phyloP scores from a whole-genome alignment of 257 asterid species.

The Solanum phureja region DNA sequence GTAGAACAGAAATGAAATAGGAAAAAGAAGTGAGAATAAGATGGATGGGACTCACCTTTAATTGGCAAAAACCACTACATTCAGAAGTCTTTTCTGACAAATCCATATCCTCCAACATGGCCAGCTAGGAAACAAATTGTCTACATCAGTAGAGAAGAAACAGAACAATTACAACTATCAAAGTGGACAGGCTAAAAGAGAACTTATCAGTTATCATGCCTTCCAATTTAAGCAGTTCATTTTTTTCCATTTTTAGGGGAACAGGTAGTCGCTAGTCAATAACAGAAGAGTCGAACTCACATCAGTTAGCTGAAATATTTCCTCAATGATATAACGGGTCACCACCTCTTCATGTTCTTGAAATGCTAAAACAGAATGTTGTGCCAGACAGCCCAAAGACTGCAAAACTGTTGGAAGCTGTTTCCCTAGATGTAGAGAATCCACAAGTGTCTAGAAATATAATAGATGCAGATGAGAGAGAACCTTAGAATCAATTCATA shows the following conservation, averaged over 20 bases:
- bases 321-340: conserved; percentile 39
- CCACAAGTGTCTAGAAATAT: conserved; percentile 47
- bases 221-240: not conserved
- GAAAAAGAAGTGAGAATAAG: not conserved
- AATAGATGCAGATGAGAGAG: not conserved
- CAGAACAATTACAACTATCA: conserved; percentile 9
- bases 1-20: not conserved
- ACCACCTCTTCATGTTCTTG: conserved; percentile 54
- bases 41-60: conserved; percentile 43
- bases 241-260: not conserved
- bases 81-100: conserved; percentile 26
- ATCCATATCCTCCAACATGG: conserved; percentile 25
- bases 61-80: conserved; percentile 55
- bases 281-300: conserved; percentile 26
- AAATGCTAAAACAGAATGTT: conserved; percentile 45
- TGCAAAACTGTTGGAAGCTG: conserved; percentile 66
- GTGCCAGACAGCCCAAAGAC: conserved; percentile 85
- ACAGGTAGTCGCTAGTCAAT: not conserved
- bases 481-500: not conserved
- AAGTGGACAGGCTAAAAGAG: conserved; percentile 6
- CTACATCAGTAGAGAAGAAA: conserved; percentile 4
- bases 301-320: conserved; percentile 48
- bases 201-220: not conserved
- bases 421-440: conserved; percentile 41
- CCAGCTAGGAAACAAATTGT: conserved; percentile 23